These are phyloP conservation scores for Mycena vulgaris DNA, from an alignment of 768 basidiomycete species.

Conservation along the genomic window DNA sequence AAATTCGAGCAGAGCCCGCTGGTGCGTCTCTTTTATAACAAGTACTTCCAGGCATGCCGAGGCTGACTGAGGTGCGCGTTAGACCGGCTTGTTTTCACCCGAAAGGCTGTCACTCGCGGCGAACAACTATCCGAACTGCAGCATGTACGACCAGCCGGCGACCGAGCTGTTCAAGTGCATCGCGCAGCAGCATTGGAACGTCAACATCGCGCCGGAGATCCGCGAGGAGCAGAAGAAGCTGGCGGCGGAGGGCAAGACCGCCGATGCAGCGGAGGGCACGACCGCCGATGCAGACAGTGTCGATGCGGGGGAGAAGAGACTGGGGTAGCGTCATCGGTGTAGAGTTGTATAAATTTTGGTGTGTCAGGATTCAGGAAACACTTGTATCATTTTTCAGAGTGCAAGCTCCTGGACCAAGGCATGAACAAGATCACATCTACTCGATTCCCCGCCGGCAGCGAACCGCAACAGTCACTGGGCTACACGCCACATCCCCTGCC, in stretches of 20 bases:
- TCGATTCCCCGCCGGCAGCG: no score
- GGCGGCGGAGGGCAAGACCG: background rate
- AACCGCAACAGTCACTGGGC: no score
- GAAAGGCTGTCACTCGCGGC: slow-evolving; percentile 1
- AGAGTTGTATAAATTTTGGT: no score
- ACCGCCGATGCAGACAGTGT: no score
- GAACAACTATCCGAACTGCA: slow-evolving; percentile 29
- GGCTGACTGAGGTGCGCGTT: background rate
- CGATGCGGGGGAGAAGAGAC: no score
- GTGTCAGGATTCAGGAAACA: no score
- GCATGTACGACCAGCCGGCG: slow-evolving; percentile 31
- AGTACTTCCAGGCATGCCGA: background rate
- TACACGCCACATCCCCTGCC: no score
- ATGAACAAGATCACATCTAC: no score
- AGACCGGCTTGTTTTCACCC: slow-evolving; percentile 17
- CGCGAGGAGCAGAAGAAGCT: slow-evolving; percentile 30
- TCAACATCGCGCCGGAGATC: slow-evolving; percentile 35
- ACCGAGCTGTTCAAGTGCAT: slow-evolving; percentile 27
- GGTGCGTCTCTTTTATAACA: background rate
- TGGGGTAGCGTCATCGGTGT: no score
- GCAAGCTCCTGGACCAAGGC: no score
- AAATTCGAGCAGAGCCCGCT: slow-evolving; percentile 21
- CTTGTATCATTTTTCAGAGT: no score
- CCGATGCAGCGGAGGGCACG: no score
- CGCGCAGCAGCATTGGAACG: slow-evolving; percentile 31